Base-by-base conservation (phyloP, 164 flowering plant species). In the Macadamia integrifolia region DNA sequence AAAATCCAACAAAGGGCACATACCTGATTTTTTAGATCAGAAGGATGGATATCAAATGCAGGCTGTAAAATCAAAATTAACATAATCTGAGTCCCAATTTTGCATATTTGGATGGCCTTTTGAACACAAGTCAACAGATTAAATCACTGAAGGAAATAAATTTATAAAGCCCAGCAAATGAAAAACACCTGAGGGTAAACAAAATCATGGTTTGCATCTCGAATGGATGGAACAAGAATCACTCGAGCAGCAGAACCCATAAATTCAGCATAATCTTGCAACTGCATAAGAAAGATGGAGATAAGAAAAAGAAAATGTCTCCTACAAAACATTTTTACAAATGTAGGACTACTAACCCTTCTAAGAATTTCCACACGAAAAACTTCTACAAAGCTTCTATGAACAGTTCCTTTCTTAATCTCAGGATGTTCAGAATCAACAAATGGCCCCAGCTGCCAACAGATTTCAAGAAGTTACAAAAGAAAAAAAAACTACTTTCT, bases 371-470 rank as follows among this genome's bases (percentile, higher is more conserved):
- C 96, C 35, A 53, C 67, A 48, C 72, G 86, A 75, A 95, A 92
- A 61, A 95, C 72, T 60, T 92, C 96, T 71, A 87, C 89, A 76
- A 81, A 92, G 77, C 84, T 92, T 80, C 68, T 70, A 64, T 85
- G 72, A 6, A 83, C 72, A 44, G 85, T 74, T 66, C 92, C 91
- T 77, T 74, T 95, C 79, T 81, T 90, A 58, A 95, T 80, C 69
- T 91, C 91, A 43, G 92, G 92, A 77, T 92, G 99, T 70, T 92
- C 98, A 55, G 97, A 88, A 84, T 95, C 99, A 71, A 95, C 71
- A 72, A 95, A 95, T 23, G 99, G 99, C 28, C 99, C 99, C 17
- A 92, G 72, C 99, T 95, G 89, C 63, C 70, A 79, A 77, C 72
- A 62, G 59, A 29, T 55, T n/a, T 59, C 8, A 35, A 61, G 46